These are phyloP conservation scores for Datisca glomerata DNA, from an alignment of 306 rosid genomes.

Conservation along the genomic window DNA sequence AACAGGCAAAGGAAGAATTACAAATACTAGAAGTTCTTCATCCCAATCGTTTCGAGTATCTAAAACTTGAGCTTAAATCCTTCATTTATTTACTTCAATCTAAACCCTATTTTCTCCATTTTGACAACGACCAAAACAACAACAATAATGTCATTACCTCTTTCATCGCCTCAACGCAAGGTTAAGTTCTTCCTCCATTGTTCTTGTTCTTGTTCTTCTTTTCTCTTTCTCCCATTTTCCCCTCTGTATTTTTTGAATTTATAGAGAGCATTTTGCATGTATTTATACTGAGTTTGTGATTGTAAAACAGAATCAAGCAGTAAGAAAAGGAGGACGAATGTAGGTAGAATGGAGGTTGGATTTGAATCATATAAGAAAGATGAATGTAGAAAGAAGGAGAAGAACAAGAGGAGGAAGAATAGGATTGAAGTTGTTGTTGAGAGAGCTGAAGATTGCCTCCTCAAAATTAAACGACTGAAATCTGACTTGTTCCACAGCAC, in stretches of 20 bases:
- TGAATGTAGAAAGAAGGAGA: conserved; percentile 14
- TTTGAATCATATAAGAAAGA: conserved; percentile 6
- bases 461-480: conserved; percentile 31
- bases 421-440: conserved; percentile 41
- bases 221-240: too few relatives aligned
- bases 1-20: conserved; percentile 38
- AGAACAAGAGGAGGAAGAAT: conserved; percentile 25
- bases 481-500: conserved; percentile 11
- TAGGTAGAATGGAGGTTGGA: neutral
- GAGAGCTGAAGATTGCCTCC: conserved; percentile 34
- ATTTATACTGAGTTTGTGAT: conserved; percentile 1
- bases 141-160: conserved; percentile 1
- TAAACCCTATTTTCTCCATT: too few relatives aligned
- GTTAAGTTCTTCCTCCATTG: conserved; percentile 3
- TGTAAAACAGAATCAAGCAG: conserved; percentile 34
- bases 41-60: conserved; percentile 29
- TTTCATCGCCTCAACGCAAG: conserved; percentile 26
- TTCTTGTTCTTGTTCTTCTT: neutral
- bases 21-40: conserved; percentile 30
- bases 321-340: conserved; percentile 17
- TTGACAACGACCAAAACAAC: too few relatives aligned
- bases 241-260: too few relatives aligned
- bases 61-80: conserved; percentile 38
- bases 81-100: conserved; percentile 26
- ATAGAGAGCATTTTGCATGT: too few relatives aligned